phyloP scores from a whole-genome alignment of 2,329 filamentous ascomycete genomes.

The Exophiala lecanii-corni region DNA sequence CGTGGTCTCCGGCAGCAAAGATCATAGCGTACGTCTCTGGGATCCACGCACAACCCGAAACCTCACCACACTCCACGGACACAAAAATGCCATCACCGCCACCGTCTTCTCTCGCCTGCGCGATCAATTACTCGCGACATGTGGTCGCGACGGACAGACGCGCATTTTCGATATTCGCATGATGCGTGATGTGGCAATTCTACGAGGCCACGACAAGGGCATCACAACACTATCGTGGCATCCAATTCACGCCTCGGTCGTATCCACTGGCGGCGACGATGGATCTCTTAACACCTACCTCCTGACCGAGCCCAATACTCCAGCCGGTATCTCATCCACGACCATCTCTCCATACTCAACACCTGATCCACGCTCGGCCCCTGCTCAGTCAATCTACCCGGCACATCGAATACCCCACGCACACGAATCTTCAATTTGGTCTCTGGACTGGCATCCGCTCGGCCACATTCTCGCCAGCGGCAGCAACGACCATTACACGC shows the following conservation, averaged over 20 bases:
- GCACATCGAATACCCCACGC: constrained; percentile 82
- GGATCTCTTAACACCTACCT: constrained; percentile 90
- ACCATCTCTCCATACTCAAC: constrained; percentile 75
- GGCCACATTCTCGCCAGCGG: constrained; percentile 94
- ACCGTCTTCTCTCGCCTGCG: constrained; percentile 83
- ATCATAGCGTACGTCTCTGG: constrained; percentile 96
- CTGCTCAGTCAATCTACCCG: constrained; percentile 86
- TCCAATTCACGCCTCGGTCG: constrained; percentile 80
- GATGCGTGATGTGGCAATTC: constrained; percentile 94
- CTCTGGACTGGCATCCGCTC: constrained; percentile 93
- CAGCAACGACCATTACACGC: constrained; percentile 91
- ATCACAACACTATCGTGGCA: constrained; percentile 92
- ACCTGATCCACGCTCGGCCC: constrained; percentile 70
- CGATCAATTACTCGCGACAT: constrained; percentile 82
- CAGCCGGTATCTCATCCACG: constrained; percentile 60
- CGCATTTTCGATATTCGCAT: constrained; percentile 92
- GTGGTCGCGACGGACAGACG: constrained; percentile 86
- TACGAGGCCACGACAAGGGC: constrained; percentile 94
- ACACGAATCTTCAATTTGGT: constrained; percentile 95
- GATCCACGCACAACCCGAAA: constrained; percentile 89
- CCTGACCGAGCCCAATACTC: constrained; percentile 89
- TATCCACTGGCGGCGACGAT: constrained; percentile 86
- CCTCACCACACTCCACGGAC: constrained; percentile 87
- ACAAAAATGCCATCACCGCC: constrained; percentile 96
- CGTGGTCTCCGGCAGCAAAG: constrained; percentile 93